These are phyloP conservation scores for Simplicillium aogashimaense DNA, from an alignment of 2,329 filamentous ascomycete genomes.

Conservation along the genomic window DNA sequence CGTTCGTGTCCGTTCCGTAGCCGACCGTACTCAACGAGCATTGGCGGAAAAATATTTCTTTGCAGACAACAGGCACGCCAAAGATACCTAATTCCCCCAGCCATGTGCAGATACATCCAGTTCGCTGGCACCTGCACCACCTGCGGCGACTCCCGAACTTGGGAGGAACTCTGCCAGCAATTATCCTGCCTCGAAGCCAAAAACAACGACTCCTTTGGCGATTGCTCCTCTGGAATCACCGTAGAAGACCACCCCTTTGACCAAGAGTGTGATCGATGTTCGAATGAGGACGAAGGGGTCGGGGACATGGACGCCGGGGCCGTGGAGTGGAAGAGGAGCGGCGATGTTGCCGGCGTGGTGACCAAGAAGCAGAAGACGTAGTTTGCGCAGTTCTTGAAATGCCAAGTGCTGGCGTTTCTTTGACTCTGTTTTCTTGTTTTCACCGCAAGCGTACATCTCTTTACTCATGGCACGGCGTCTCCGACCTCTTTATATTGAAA, in stretches of 20 bases:
- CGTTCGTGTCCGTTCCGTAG: too few species aligned
- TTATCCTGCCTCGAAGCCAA: constrained; percentile 39
- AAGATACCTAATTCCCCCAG: not conserved
- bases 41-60: too few species aligned
- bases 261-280: constrained; percentile 35
- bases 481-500: too few species aligned
- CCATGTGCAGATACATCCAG: constrained; percentile 37
- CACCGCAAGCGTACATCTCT: not conserved
- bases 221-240: constrained; percentile 28
- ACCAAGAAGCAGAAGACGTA: not conserved
- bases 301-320: constrained; percentile 20
- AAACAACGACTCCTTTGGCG: constrained; percentile 34
- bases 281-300: constrained; percentile 30
- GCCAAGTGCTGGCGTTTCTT: not conserved
- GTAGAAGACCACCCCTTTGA: constrained; percentile 34
- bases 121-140: constrained; percentile 33
- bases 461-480: not conserved
- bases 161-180: constrained; percentile 34
- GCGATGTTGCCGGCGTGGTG: constrained; percentile 1
- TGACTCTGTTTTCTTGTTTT: not conserved
- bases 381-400: not conserved
- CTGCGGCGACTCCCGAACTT: constrained; percentile 28
- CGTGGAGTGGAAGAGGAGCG: constrained; percentile 6
- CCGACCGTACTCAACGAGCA: too few species aligned
- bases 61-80: too few species aligned